Percentiles rank a stretch among this genome's conserved stretches.
These are phyloP conservation scores for Cytauxzoon felis DNA, from an alignment of 169 alveolate species.

Conservation along the genomic window DNA sequence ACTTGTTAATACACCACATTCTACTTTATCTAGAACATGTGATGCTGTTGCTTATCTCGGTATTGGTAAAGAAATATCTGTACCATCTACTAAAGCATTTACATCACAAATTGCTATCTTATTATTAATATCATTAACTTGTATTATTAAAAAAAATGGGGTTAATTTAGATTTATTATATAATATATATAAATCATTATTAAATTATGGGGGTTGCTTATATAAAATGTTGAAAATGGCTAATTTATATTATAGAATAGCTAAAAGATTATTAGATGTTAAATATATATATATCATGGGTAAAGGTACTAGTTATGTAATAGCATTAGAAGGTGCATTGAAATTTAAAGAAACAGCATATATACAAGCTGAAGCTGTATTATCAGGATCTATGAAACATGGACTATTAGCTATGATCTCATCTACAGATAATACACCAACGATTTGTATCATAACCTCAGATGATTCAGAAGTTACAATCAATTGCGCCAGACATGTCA, in stretches of 20 bases:
- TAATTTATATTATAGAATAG: slow-evolving; percentile 14
- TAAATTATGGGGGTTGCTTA: slow-evolving; percentile 61
- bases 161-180: slow-evolving; percentile 56
- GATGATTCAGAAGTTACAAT: slow-evolving; percentile 85
- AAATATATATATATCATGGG: slow-evolving; percentile 75
- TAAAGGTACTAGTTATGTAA: slow-evolving; percentile 88
- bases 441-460: slow-evolving; percentile 83
- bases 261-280: slow-evolving; percentile 1
- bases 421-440: slow-evolving; percentile 77
- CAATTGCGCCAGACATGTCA: slow-evolving; percentile 87
- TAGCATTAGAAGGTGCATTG: slow-evolving; percentile 96
- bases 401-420: slow-evolving; percentile 93
- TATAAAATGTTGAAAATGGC: not conserved
- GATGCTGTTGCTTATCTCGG: slow-evolving; percentile 88
- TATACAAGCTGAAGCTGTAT: slow-evolving; percentile 93
- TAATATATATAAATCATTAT: slow-evolving; percentile 67
- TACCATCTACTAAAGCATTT: slow-evolving; percentile 96
- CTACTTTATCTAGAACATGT: slow-evolving; percentile 80
- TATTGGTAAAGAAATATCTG: slow-evolving; percentile 96
- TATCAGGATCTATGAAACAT: slow-evolving; percentile 93
- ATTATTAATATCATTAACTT: slow-evolving; percentile 12
- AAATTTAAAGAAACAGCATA: slow-evolving; percentile 93
- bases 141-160: slow-evolving; percentile 26
- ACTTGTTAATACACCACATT: slow-evolving; percentile 86
- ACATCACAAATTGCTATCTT: slow-evolving; percentile 77